A percentile compares a stretch with the other conserved stretches of the same genome.
These are phyloP conservation scores for Fusarium torulosum DNA, from an alignment of 2,329 filamentous ascomycete genomes.

Conservation along the genomic window DNA sequence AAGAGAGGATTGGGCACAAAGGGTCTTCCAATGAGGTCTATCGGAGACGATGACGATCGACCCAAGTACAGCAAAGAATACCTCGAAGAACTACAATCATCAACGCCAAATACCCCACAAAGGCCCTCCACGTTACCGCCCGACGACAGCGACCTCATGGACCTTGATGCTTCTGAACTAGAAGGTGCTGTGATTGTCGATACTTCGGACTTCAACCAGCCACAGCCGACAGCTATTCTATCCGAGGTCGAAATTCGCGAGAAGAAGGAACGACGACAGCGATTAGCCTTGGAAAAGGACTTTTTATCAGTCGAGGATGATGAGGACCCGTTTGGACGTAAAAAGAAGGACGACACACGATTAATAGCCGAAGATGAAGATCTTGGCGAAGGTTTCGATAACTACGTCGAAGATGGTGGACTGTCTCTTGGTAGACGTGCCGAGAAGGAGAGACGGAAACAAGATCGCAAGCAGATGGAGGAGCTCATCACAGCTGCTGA, in stretches of 20 bases:
- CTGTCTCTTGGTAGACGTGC: conserved; percentile 83
- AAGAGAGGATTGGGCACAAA: conserved; percentile 64
- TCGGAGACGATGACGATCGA: conserved; percentile 73
- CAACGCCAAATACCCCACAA: conserved; percentile 85
- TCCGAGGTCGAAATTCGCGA: conserved; percentile 88
- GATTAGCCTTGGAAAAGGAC: conserved; percentile 77
- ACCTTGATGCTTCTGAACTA: conserved; percentile 70
- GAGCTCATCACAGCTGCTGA: conserved; percentile 86
- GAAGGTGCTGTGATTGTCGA: conserved; percentile 76
- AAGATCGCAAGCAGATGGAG: conserved; percentile 81
- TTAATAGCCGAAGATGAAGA: conserved; percentile 91
- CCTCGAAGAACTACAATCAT: conserved; percentile 85
- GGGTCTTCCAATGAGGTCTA: conserved; percentile 67
- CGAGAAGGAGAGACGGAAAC: conserved; percentile 76
- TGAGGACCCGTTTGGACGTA: conserved; percentile 59
- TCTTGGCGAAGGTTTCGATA: conserved; percentile 91
- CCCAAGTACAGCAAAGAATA: conserved; percentile 90
- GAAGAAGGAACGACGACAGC: conserved; percentile 89
- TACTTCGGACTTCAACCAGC: conserved; percentile 52
- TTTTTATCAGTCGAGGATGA: conserved; percentile 74
- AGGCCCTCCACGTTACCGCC: conserved; percentile 63
- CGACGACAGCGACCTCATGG: conserved; percentile 64
- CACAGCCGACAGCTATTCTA: conserved; percentile 69
- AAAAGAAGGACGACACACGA: conserved; percentile 77
- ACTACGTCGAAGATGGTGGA: conserved; percentile 87